phyloP scores from a whole-genome alignment of 1,139 yeast species.

The Lodderomyces jiufengensis region DNA sequence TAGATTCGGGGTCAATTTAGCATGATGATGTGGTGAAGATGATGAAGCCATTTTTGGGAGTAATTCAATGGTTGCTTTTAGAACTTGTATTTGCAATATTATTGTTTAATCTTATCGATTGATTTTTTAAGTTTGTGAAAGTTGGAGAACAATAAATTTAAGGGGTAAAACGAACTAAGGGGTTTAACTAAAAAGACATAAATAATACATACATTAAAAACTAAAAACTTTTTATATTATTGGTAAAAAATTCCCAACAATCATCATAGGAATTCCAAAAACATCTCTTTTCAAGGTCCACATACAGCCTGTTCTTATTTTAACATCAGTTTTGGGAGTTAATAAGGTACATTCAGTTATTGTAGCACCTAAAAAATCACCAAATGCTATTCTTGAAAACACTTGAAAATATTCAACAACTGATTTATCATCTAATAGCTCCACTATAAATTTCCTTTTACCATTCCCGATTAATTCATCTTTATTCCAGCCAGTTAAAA shows the following conservation, averaged over 20 bases:
- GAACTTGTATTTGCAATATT: too few species aligned
- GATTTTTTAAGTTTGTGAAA: too few species aligned
- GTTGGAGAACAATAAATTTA: too few species aligned
- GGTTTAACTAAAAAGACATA: neutral
- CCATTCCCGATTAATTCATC: conserved; percentile 52
- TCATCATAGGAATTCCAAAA: conserved; percentile 80
- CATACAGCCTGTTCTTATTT: conserved; percentile 71
- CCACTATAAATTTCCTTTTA: conserved; percentile 75
- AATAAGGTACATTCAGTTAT: conserved; percentile 80
- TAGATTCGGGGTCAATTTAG: conserved; percentile 22
- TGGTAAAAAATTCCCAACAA: conserved; percentile 88
- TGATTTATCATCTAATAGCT: conserved; percentile 81
- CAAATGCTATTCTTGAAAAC: conserved; percentile 83
- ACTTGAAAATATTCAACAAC: conserved; percentile 85
- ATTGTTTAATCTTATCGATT: too few species aligned
- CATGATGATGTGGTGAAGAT: neutral
- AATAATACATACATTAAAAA: neutral
- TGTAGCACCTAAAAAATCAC: conserved; percentile 86
- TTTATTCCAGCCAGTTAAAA: conserved; percentile 84
- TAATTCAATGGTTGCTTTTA: too few species aligned
- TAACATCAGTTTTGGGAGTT: conserved; percentile 48
- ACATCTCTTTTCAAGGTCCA: conserved; percentile 79
- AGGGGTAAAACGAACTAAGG: too few species aligned
- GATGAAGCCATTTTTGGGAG: neutral
- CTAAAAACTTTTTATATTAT: too few species aligned